phyloP scores from a whole-genome alignment of 148 eudicot genomes.

The Rhododendron vialii region DNA sequence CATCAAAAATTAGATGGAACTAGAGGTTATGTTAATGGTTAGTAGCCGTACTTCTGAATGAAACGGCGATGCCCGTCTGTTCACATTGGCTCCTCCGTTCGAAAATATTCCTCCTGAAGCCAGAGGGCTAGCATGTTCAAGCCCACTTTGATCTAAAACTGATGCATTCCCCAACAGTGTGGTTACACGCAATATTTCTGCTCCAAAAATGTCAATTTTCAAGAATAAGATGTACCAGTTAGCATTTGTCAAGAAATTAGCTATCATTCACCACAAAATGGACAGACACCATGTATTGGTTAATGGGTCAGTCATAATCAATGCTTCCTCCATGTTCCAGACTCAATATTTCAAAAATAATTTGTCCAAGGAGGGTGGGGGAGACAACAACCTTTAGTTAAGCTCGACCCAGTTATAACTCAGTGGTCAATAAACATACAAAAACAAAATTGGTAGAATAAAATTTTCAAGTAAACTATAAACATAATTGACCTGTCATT shows the following conservation, averaged over 20 bases:
- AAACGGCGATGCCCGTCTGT: constrained; percentile 92
- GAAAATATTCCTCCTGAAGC: constrained; percentile 94
- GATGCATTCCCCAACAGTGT: constrained; percentile 99
- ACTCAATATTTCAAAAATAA: constrained; percentile 7
- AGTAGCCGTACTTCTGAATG: constrained; percentile 99
- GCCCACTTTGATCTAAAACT: constrained; percentile 95
- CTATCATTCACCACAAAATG: constrained; percentile 66
- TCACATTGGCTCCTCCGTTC: constrained; percentile 87
- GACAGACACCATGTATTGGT: constrained; percentile 39
- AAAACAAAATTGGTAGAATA: neutral
- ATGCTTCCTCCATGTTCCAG: constrained; percentile 17
- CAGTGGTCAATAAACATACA: neutral
- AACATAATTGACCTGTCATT: neutral
- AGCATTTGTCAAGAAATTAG: constrained; percentile 73
- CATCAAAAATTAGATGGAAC: constrained; percentile 66
- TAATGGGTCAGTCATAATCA: constrained; percentile 39
- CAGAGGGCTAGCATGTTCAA: constrained; percentile 97
- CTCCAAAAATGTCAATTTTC: constrained; percentile 95
- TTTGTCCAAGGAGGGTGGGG: neutral
- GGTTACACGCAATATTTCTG: constrained; percentile 99
- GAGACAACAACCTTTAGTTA: neutral
- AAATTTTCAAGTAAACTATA: neutral
- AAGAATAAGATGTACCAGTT: constrained; percentile 96
- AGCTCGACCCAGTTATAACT: neutral
- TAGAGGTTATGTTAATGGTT: constrained; percentile 92